Percentiles rank a stretch among this genome's conserved stretches.
Conservation (phyloP, 192 early-diverging fungal species). For the Coemansia sp. region DNA sequence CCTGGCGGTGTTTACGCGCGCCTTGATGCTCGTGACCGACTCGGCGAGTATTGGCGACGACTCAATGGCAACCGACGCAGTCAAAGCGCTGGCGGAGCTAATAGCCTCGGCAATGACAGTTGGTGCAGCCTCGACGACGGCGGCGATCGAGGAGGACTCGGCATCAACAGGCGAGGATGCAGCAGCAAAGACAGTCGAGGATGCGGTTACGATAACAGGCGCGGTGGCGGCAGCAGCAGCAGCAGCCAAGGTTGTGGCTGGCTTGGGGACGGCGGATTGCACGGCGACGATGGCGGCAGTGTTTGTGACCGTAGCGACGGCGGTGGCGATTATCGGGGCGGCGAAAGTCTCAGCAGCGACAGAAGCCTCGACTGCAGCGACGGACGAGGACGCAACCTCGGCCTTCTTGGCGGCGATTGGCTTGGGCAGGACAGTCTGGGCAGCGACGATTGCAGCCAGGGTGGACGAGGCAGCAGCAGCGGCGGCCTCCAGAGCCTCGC, state of each 20-base stretch:
- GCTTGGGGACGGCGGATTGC: background rate
- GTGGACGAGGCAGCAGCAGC: background rate
- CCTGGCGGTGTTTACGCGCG: background rate
- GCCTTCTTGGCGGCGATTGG: background rate
- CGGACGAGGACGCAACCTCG: background rate
- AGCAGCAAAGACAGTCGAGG: no score
- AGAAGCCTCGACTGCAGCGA: background rate
- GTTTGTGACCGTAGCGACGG: background rate
- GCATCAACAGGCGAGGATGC: background rate
- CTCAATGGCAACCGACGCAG: no score
- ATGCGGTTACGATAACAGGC: background rate
- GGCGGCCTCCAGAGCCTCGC: no score
- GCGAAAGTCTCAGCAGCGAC: slow-evolving; percentile 4
- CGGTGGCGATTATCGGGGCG: no score
- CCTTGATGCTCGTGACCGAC: slow-evolving; percentile 13
- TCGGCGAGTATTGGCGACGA: slow-evolving; percentile 27
- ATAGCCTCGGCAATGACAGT: background rate
- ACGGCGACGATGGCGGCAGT: background rate
- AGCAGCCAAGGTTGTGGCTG: background rate
- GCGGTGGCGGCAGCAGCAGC: background rate
- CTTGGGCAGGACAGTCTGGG: background rate
- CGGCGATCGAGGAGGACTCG: background rate
- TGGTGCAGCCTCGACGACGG: no score
- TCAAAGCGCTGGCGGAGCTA: no score
- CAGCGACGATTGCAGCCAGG: background rate